Conservation (phyloP, 805 yeast species). For the Ogataea ganodermae region DNA sequence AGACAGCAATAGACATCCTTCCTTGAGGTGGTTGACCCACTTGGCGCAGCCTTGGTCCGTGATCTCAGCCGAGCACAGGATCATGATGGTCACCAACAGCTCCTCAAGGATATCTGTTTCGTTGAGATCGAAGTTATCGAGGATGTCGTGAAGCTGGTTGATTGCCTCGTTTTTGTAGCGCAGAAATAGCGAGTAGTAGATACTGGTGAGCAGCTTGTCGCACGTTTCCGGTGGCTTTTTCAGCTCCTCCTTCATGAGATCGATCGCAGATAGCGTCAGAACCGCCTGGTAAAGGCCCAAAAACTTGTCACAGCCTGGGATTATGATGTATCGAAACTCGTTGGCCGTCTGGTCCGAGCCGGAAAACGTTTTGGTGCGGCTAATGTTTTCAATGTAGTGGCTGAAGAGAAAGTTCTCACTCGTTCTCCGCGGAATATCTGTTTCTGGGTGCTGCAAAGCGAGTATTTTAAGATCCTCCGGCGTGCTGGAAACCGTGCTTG, state of each 20-base stretch:
- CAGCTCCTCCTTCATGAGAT: constrained; percentile 22
- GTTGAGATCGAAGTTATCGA: constrained; percentile 27
- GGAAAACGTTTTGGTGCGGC: constrained; percentile 28
- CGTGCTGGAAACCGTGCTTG: background rate
- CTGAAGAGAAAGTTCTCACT: constrained; percentile 23
- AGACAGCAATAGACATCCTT: constrained; percentile 24
- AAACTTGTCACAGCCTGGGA: constrained; percentile 29
- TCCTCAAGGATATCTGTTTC: constrained; percentile 30
- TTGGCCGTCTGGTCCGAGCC: constrained; percentile 17
- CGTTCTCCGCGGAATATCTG: background rate
- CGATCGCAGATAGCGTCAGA: constrained; percentile 29
- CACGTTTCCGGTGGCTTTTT: constrained; percentile 1
- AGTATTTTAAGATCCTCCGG: background rate
- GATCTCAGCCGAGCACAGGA: constrained; percentile 35
- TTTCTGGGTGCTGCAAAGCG: background rate
- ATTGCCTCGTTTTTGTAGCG: constrained; percentile 36
- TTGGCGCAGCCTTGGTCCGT: constrained; percentile 29
- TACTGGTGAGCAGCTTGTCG: constrained; percentile 4
- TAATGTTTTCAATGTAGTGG: constrained; percentile 25
- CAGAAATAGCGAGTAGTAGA: constrained; percentile 14
- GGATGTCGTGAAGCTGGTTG: constrained; percentile 30
- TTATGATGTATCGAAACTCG: constrained; percentile 30
- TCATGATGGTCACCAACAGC: constrained; percentile 30
- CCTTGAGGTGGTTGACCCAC: constrained; percentile 32
- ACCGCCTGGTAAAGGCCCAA: constrained; percentile 28